Base-by-base conservation (phyloP, 805 yeast genomes). In the Metschnikowia anglica region DNA sequence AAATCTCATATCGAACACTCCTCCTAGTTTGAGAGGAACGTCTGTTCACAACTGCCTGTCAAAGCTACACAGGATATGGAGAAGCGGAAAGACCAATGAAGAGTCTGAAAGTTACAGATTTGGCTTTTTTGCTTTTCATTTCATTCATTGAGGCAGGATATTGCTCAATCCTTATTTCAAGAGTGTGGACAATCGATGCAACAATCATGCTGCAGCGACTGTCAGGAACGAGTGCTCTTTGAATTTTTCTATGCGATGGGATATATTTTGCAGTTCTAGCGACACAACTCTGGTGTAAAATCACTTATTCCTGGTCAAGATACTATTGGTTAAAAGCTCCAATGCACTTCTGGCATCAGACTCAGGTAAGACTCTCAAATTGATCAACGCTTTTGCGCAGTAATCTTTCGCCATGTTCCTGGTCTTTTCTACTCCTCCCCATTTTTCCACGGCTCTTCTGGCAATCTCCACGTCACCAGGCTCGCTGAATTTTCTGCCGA, bases 391-490 rank as follows among this genome's bases (percentile, higher is more conserved):
- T 43, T 75, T 77, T 36, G 76, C 72, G 54, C 95, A 84, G 62
- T 88, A 93, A 21, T 78, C 76, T 46, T 81, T 76, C 1, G 98
- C 98, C 67, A 93, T 68, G 37, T 70, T 66, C 51, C 81, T 73
- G 0, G 98, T 90, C 60, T 85, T 77, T 39, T 71, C 81, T 23
- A 93, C 81, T 5, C 98, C 97, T 27, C 79, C 68, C 47, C 83
- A 78, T 49, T 74, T 73, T 37, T 72, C 70, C 9, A 93, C 98
- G 6, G 88, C 83, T 30, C 68, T 67, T 24, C 89, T 76, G 2
- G 97, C 95, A n/a, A 70, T 64, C 53, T 86, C 88, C 27, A 91
- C 84, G 62, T 93, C 99, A 4, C 95, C 96, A 1, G 81, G 79
- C 44, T 79, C 68, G 34, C 76, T 73, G 63, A 93, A 93, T 63